A percentile compares a stretch with the other conserved stretches of the same genome.
phyloP scores from a whole-genome alignment of 2,329 filamentous ascomycete species.

The Fusarium beomiforme region DNA sequence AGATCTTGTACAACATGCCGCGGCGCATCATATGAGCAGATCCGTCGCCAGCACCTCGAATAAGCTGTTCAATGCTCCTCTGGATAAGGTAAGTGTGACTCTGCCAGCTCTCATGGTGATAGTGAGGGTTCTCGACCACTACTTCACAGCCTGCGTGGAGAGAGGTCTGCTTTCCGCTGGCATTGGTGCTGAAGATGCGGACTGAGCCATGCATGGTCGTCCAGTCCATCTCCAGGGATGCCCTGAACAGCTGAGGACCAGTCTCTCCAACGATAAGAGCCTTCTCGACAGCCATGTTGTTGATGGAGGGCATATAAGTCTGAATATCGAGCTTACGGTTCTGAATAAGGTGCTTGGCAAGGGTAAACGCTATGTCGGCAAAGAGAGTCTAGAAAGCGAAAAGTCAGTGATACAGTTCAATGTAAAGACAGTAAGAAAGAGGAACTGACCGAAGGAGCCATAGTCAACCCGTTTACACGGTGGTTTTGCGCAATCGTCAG shows the following conservation, averaged over 20 bases:
- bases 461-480: not conserved
- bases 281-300: not conserved
- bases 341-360: not conserved
- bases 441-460: not conserved
- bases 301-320: not conserved
- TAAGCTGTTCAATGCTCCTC: not conserved
- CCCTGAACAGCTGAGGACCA: not conserved
- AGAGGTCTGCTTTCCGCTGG: not conserved
- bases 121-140: not conserved
- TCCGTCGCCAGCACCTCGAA: not conserved
- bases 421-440: accelerated
- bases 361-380: not conserved
- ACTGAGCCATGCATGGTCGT: not conserved
- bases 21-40: conserved; percentile 22
- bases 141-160: not conserved
- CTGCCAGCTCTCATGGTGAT: not conserved
- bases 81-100: not conserved
- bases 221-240: not conserved
- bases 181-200: not conserved
- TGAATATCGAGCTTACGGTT: not conserved
- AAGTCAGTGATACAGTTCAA: not conserved
- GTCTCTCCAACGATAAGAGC: not conserved
- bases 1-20: conserved; percentile 70
- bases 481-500: not conserved
- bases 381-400: not conserved